phyloP scores from a whole-genome alignment of 1,284 basidiomycete genomes.

The Cryptococcus hybrid region DNA sequence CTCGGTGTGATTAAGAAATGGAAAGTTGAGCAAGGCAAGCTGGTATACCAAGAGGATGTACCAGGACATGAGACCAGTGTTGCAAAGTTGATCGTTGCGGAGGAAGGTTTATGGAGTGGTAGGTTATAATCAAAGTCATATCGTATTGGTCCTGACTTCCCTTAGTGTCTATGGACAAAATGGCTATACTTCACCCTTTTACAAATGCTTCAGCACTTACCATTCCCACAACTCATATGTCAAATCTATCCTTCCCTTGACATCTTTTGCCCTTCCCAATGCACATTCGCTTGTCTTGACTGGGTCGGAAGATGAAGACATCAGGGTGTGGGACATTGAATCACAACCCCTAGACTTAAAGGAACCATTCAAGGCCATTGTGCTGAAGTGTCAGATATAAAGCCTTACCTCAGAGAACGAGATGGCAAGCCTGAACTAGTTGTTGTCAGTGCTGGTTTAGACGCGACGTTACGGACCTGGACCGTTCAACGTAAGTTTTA shows the following conservation, averaged over 20 bases:
- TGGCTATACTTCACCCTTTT: constrained; percentile 61
- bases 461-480: constrained; percentile 83
- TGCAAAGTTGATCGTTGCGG: constrained; percentile 62
- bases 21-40: constrained; percentile 37
- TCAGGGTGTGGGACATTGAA: constrained; percentile 62
- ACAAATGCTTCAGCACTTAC: constrained; percentile 47
- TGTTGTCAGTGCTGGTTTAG: constrained; percentile 69
- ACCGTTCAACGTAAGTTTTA: constrained; percentile 60
- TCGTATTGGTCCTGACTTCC: not conserved
- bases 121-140: constrained; percentile 19
- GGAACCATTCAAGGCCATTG: constrained; percentile 73
- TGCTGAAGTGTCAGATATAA: constrained; percentile 75
- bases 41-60: constrained; percentile 26
- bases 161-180: constrained; percentile 81
- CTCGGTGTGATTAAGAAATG: constrained; percentile 71
- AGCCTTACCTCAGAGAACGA: constrained; percentile 63
- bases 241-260: constrained; percentile 67
- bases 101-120: constrained; percentile 82
- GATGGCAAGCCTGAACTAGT: constrained; percentile 66
- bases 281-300: constrained; percentile 70
- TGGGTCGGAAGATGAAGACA: constrained; percentile 70
- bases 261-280: constrained; percentile 56
- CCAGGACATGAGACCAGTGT: constrained; percentile 53
- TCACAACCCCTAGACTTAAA: constrained; percentile 51
- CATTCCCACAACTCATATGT: constrained; percentile 67